phyloP scores from a whole-genome alignment of 192 early-diverging fungal genomes.

The Dissophora globulifera region DNA sequence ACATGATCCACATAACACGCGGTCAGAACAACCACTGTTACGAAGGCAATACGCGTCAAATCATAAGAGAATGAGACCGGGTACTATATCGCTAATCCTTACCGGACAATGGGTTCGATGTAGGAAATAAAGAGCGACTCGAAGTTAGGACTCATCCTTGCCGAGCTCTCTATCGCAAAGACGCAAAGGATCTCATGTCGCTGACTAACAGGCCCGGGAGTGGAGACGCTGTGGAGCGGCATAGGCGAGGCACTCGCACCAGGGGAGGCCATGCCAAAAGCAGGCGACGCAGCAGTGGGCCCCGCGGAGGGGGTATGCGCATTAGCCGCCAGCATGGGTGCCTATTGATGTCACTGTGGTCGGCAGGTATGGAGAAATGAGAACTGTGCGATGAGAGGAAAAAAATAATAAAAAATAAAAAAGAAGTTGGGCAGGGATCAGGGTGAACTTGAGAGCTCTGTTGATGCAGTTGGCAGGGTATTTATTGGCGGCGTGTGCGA shows the following conservation, averaged over 20 bases:
- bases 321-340: slow-evolving; percentile 37
- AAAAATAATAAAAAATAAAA: no score
- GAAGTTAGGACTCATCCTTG: slow-evolving; percentile 58
- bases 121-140: slow-evolving; percentile 58
- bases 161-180: slow-evolving; percentile 66
- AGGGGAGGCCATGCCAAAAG: slow-evolving; percentile 36
- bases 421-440: no score
- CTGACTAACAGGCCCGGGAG: slow-evolving; percentile 45
- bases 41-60: no score
- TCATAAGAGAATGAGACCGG: no score
- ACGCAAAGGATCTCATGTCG: slow-evolving; percentile 65
- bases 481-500: no score
- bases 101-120: slow-evolving; percentile 66
- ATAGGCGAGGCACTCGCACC: slow-evolving; percentile 45
- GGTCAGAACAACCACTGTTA: no score
- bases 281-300: slow-evolving; percentile 34
- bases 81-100: neutral
- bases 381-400: neutral
- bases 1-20: no score
- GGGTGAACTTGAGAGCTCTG: no score
- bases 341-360: no score
- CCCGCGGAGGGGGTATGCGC: slow-evolving; percentile 35
- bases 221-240: slow-evolving; percentile 47
- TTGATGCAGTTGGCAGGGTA: no score
- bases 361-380: no score